Evolutionary conservation across 2,329 filamentous ascomycete genomes (phyloP), one percentile per base, ranked within the genome.

Genomic region (Teratosphaeria pseudoeucalypti): DNA sequence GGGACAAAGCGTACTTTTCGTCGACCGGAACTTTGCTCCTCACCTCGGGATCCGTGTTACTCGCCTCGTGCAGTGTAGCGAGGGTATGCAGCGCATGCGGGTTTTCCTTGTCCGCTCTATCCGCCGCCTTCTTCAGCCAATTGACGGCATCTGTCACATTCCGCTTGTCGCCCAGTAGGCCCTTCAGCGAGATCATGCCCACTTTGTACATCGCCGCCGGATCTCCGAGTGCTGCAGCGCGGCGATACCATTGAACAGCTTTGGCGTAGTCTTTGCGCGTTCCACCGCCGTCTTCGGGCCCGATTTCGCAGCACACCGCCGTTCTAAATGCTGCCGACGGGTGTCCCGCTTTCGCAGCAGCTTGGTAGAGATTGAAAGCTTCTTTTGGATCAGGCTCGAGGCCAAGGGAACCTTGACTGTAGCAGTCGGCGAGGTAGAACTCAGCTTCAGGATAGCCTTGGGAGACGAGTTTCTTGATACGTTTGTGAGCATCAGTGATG

Each of bases 121-220:
- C 92, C 0, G 92, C 92, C 2, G 94, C 94, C 53, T 92, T 85
- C 77, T 96, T 96, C 57, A 99, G 81, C 92, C 94, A 97, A 26
- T 85, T 86, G 27, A 96, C 83, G 19, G 91, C 92, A 75, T 97
- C 94, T 52, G 88, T 83, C 2, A 90, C 83, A 70, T 95, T 95
- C 70, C 81, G 85, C 27, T 81, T 82, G 71, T 97, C 92, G 3
- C 92, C 92, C n/a, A 99, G 82, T 32, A 97, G 80, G 11, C 92
- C 94, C 74, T 97, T 97, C 58, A 97, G 82, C 62, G 90, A 78
- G 65, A 99, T 95, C 87, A 96, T 95, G 60, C 94, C 94, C 75
- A 97, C 85, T 75, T 99, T 99, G 78, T 96, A 99, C 90, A 97
- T 95, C 34, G 92, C 94, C 0, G 92, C 89, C 1, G 88, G 87